Evolutionary conservation across 768 basidiomycete species (phyloP), one percentile per base, ranked within the genome.

Genomic region (Coprinopsis strossmayeri): DNA sequence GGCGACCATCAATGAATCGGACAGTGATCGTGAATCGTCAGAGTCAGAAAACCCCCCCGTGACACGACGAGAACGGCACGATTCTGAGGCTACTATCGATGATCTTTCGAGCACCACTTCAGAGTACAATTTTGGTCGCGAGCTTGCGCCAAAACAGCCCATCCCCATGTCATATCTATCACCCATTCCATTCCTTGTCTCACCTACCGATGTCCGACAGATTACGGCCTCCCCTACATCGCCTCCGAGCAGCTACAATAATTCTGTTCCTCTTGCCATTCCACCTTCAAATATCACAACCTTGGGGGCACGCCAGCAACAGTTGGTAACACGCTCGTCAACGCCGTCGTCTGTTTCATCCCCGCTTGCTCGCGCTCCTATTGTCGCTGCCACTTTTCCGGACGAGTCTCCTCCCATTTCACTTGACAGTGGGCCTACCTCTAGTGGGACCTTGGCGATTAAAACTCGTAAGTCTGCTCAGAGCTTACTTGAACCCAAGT

Each of bases 261-360:
- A 40, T 30, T n/a, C 37, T 38, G 23, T n/a, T 11, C 49, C 50
- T 2, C 44, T 60, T 44, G 49, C 54, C 25, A 40, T 43, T 38
- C 48, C 59, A 55, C 23, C 59, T 52, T 54, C 58, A 45, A 52
- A 56, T 50, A 23, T 57, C 17, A 32, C 37, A 35, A 49, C 56
- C 24, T 59, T 68, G 34, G 59, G 61, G 40, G 51, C 69, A 12
- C 71, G 75, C 38, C 74, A 75, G 50, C 63, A 68, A 56, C 68
- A 87, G 53, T 78, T 84, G 24, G 55, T 57, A 45, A 90, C 89
- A 7, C 76, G 90, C 42, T 90, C 90, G 5, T 91, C 89, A 9
- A 92, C 90, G 0, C 90, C 90, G 13, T 91, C 90, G 2, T 92
- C 90, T 15, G 78, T 91, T 45, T 91, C 90, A 20, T 92, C 90